These are phyloP conservation scores for Straminergon stramineum DNA, from an alignment of 225 moss, liverwort and hornwort species.

Conservation along the genomic window DNA sequence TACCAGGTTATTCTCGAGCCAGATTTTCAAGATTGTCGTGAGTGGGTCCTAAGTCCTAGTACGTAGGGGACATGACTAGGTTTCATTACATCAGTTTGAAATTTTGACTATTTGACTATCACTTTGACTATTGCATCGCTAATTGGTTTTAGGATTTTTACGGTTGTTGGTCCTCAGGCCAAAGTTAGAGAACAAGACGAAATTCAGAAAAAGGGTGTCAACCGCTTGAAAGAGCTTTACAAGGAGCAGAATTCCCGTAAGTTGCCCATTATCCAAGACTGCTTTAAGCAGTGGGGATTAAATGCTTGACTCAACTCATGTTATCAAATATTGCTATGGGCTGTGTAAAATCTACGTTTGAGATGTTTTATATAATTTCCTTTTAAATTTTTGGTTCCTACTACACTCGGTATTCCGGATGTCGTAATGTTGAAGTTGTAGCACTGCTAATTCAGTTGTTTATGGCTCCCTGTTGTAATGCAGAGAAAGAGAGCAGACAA, in stretches of 20 bases:
- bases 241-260: conserved; percentile 64
- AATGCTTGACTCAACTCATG: not conserved
- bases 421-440: not conserved
- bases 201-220: conserved; percentile 66
- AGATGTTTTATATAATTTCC: not conserved
- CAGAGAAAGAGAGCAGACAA: conserved; percentile 81
- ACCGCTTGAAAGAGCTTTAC: conserved; percentile 69
- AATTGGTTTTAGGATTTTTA: not conserved
- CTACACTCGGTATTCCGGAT: not conserved
- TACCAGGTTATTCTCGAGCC: conserved; percentile 44
- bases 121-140: not conserved
- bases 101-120: not conserved
- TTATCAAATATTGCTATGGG: not conserved
- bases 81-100: not conserved
- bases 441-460: not conserved
- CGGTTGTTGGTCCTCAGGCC: conserved; percentile 37
- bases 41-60: not conserved
- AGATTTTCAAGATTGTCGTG: not conserved
- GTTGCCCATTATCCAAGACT: not conserved
- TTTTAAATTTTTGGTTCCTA: not conserved
- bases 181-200: conserved; percentile 87
- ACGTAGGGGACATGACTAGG: not conserved
- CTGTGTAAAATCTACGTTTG: not conserved
- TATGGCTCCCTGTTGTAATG: not conserved
- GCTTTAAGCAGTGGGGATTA: not conserved